Conservation (phyloP, 2,329 filamentous ascomycete species). For the Septoria petroselini region DNA sequence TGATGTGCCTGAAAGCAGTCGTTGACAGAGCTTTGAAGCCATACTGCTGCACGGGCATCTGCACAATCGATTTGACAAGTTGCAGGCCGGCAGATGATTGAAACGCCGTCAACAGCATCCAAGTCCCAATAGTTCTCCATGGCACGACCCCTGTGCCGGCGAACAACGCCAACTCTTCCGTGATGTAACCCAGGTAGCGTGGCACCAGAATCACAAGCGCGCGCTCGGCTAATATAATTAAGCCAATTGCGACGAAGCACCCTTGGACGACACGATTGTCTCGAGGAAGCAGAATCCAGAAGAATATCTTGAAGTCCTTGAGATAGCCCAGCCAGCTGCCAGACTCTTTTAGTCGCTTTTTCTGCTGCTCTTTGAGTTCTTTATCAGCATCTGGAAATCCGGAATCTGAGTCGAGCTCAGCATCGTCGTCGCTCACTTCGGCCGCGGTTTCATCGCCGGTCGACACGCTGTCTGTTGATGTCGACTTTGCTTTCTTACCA, state of each 20-base stretch:
- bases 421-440: slow-evolving; percentile 18
- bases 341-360: slow-evolving; percentile 66
- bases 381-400: slow-evolving; percentile 55
- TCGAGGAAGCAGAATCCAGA: slow-evolving; percentile 76
- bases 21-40: slow-evolving; percentile 58
- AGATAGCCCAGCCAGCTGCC: slow-evolving; percentile 76
- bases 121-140: slow-evolving; percentile 54
- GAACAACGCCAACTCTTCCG: slow-evolving; percentile 60
- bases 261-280: slow-evolving; percentile 64
- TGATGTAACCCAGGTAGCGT: slow-evolving; percentile 76
- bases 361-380: slow-evolving; percentile 52
- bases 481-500: slow-evolving; percentile 20
- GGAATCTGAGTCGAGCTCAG: slow-evolving; percentile 44
- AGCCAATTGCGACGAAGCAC: slow-evolving; percentile 62
- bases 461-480: slow-evolving; percentile 4
- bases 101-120: slow-evolving; percentile 50
- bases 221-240: slow-evolving; percentile 68
- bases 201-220: slow-evolving; percentile 73
- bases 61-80: slow-evolving; percentile 52
- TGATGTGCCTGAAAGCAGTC: slow-evolving; percentile 63
- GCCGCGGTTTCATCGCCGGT: slow-evolving; percentile 15
- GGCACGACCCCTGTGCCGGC: slow-evolving; percentile 49
- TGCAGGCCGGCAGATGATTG: slow-evolving; percentile 52
- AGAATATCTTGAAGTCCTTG: slow-evolving; percentile 69
- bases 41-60: slow-evolving; percentile 56